These are phyloP conservation scores for Aureobasidium melanogenum DNA, from an alignment of 2,329 filamentous ascomycete species.

Conservation along the genomic window DNA sequence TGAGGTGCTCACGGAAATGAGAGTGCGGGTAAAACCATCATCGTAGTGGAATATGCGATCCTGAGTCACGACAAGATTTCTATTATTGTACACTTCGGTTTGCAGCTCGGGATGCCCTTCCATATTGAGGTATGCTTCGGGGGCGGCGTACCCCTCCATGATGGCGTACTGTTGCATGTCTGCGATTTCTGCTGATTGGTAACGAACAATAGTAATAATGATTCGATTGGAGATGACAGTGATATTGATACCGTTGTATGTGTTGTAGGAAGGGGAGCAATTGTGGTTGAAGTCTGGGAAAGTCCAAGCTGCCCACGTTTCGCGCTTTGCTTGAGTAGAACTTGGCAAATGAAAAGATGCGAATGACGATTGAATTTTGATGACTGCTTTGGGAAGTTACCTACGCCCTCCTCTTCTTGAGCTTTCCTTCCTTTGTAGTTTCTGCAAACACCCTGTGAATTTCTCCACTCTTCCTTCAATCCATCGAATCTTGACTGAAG, in stretches of 20 bases:
- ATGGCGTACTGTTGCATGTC: not conserved
- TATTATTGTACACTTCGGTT: too few relatives aligned
- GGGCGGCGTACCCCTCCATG: too few relatives aligned
- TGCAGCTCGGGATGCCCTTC: too few relatives aligned
- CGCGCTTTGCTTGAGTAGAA: not conserved
- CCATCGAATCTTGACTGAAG: not conserved
- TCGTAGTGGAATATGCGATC: not conserved
- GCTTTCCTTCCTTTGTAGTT: not conserved
- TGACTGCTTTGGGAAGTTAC: not conserved
- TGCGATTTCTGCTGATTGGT: too few relatives aligned
- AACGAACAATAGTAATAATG: not conserved
- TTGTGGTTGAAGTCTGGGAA: not conserved
- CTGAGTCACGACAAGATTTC: too few relatives aligned
- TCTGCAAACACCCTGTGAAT: not conserved
- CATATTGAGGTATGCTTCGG: too few relatives aligned
- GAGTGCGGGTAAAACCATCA: not conserved
- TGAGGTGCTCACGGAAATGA: not conserved
- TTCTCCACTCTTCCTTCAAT: not conserved
- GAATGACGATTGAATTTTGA: not conserved
- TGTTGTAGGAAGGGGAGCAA: not conserved
- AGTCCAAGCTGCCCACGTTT: not conserved
- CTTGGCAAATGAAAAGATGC: not conserved
- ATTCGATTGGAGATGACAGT: not conserved
- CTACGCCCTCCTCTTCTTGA: not conserved
- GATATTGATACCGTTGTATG: not conserved